Conservation (phyloP, 192 early-diverging fungal genomes). For the Entomortierella chlamydospora region DNA sequence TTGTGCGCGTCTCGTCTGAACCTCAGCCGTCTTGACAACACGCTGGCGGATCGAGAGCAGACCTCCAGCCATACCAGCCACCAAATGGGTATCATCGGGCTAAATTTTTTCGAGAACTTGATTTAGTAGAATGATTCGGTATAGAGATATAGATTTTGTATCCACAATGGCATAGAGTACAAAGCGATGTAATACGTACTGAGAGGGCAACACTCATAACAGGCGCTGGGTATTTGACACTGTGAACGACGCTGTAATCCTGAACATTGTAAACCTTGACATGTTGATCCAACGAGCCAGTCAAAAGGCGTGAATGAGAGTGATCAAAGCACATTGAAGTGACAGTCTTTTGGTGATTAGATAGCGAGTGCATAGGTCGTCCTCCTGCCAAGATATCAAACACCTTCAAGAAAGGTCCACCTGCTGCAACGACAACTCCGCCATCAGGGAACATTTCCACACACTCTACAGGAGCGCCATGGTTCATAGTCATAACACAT, state of each 20-base stretch:
- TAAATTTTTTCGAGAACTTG: conserved; percentile 17
- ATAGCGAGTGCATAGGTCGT: conserved; percentile 76
- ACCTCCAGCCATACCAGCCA: conserved; percentile 93
- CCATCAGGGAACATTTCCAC: conserved; percentile 88
- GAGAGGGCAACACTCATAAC: conserved; percentile 92
- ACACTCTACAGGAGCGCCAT: conserved; percentile 90
- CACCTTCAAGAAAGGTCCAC: conserved; percentile 84
- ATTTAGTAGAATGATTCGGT: too few relatives aligned
- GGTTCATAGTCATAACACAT: conserved; percentile 82
- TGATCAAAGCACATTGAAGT: conserved; percentile 90
- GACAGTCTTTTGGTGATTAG: conserved; percentile 97
- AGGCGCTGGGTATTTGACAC: conserved; percentile 89
- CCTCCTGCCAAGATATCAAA: conserved; percentile 92
- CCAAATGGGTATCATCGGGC: conserved; percentile 89
- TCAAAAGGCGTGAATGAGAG: conserved; percentile 77
- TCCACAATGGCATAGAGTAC: neutral
- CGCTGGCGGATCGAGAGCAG: conserved; percentile 88
- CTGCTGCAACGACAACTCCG: conserved; percentile 80
- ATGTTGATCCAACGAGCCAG: conserved; percentile 95
- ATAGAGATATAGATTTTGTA: too few relatives aligned
- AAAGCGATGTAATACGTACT: conserved; percentile 51
- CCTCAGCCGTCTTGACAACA: conserved; percentile 80
- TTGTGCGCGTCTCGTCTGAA: conserved; percentile 56
- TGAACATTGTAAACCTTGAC: conserved; percentile 94
- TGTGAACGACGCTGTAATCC: conserved; percentile 89